phyloP scores from a whole-genome alignment of 2,329 filamentous ascomycete genomes.

The Fusarium hostae region DNA sequence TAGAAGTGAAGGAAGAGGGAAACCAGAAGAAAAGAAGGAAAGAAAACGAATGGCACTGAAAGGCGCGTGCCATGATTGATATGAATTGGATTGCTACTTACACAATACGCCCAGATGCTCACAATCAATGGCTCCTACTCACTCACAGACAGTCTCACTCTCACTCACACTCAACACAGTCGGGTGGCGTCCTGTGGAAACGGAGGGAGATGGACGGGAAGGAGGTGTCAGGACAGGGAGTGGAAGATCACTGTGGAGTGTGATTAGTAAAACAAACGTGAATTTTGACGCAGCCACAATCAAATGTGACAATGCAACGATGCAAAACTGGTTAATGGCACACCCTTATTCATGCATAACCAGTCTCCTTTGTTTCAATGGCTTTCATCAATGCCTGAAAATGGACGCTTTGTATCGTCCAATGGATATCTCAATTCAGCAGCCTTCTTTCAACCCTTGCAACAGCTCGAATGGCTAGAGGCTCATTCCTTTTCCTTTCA shows the following conservation, averaged over 20 bases:
- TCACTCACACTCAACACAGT: conserved; percentile 6
- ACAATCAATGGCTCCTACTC: conserved; percentile 10
- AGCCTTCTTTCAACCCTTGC: conserved; percentile 31
- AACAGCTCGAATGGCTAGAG: conserved; percentile 30
- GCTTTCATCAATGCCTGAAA: conserved; percentile 18
- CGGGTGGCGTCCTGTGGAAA: conserved; percentile 27
- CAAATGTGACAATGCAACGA: conserved; percentile 26
- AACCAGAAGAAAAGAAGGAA: background rate
- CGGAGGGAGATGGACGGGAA: conserved; percentile 23
- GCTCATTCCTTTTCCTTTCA: conserved; percentile 13
- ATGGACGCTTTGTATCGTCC: conserved; percentile 12
- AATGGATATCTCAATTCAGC: conserved; percentile 8
- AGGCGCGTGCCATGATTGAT: conserved; percentile 27
- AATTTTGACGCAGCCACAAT: conserved; percentile 25
- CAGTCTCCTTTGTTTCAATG: conserved; percentile 6
- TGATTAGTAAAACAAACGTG: conserved; percentile 26
- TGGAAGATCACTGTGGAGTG: background rate
- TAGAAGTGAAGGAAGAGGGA: conserved; percentile 1
- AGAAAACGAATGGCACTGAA: conserved; percentile 3
- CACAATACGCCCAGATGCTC: conserved; percentile 7
- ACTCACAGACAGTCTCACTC: conserved; percentile 6
- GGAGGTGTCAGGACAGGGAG: conserved; percentile 13
- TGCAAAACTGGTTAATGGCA: conserved; percentile 7
- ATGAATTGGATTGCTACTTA: conserved; percentile 27
- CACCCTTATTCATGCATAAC: conserved; percentile 1